Conservation (phyloP, 1,284 basidiomycete species). For the Macrocystidia cucumis region DNA sequence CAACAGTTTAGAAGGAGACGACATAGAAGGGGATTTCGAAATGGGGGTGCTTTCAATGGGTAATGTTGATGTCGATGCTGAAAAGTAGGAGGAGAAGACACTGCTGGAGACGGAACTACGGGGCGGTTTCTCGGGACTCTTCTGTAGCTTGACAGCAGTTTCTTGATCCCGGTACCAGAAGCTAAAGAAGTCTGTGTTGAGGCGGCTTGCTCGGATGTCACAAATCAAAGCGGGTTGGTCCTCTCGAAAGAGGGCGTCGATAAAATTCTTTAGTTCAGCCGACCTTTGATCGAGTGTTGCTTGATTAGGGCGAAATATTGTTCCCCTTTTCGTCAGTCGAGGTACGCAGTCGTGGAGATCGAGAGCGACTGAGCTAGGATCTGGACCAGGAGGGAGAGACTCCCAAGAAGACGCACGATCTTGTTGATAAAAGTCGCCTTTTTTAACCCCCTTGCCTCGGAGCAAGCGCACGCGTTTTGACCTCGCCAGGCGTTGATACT, state of each 20-base stretch:
- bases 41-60: slow-evolving; percentile 4
- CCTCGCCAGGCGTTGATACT: slow-evolving; percentile 54
- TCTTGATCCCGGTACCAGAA: slow-evolving; percentile 69
- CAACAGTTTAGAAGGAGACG: no score
- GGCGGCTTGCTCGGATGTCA: slow-evolving; percentile 51
- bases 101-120: slow-evolving; percentile 34
- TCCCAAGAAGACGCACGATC: slow-evolving; percentile 75
- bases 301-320: slow-evolving; percentile 61
- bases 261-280: slow-evolving; percentile 47
- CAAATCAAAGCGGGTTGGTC: slow-evolving; percentile 56
- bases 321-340: slow-evolving; percentile 59
- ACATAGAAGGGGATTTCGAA: slow-evolving; percentile 11
- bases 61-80: slow-evolving; percentile 25
- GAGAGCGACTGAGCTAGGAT: slow-evolving; percentile 58
- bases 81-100: slow-evolving; percentile 49
- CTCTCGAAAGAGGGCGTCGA: slow-evolving; percentile 48
- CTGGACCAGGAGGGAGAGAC: slow-evolving; percentile 76
- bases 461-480: slow-evolving; percentile 55
- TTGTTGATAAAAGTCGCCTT: slow-evolving; percentile 61
- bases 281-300: slow-evolving; percentile 58
- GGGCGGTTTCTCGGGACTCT: slow-evolving; percentile 11
- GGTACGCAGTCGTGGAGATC: slow-evolving; percentile 62
- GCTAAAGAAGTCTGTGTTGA: slow-evolving; percentile 69
- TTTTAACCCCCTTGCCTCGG: slow-evolving; percentile 69
- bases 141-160: slow-evolving; percentile 32